phyloP scores from a whole-genome alignment of 768 basidiomycete species.

The Mycena vitilis region DNA sequence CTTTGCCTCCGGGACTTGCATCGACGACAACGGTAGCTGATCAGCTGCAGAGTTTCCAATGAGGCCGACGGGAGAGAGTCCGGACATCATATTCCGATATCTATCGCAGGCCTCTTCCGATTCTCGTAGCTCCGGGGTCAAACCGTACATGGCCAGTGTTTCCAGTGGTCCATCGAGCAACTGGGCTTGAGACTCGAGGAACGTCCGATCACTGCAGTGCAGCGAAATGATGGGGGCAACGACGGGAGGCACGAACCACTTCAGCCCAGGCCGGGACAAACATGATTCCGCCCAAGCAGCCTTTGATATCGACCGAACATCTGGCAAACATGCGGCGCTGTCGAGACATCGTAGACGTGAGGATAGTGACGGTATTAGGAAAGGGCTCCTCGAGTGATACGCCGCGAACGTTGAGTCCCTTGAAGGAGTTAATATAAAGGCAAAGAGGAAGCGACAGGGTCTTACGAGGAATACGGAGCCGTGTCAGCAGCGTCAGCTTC shows the following conservation, averaged over 20 bases:
- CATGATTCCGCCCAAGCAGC: slow-evolving; percentile 80
- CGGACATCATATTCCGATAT: slow-evolving; percentile 66
- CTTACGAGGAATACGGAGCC: slow-evolving; percentile 59
- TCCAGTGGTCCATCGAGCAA: slow-evolving; percentile 78
- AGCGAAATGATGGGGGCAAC: slow-evolving; percentile 87
- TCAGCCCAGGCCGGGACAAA: slow-evolving; percentile 81
- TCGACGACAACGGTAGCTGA: slow-evolving; percentile 83
- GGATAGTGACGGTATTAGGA: slow-evolving; percentile 48
- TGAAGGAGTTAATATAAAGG: slow-evolving; percentile 15
- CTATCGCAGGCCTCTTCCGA: slow-evolving; percentile 60
- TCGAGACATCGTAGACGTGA: slow-evolving; percentile 46
- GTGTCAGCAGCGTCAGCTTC: slow-evolving; percentile 55
- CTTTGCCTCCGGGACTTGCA: slow-evolving; percentile 96
- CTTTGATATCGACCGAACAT: slow-evolving; percentile 69
- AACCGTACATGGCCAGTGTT: slow-evolving; percentile 83
- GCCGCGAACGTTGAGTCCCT: slow-evolving; percentile 70
- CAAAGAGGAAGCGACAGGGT: slow-evolving; percentile 12
- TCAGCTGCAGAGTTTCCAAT: slow-evolving; percentile 71
- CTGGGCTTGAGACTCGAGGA: slow-evolving; percentile 75
- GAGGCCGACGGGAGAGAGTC: slow-evolving; percentile 75
- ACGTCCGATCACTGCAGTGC: slow-evolving; percentile 80
- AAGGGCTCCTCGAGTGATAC: slow-evolving; percentile 45
- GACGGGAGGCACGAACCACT: slow-evolving; percentile 88
- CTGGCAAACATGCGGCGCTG: slow-evolving; percentile 58
- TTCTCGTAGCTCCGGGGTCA: slow-evolving; percentile 76